Evolutionary conservation across 1,139 yeast genomes (phyloP), one percentile per base, ranked within the genome.

Genomic region (Scheffersomyces quercinus): DNA sequence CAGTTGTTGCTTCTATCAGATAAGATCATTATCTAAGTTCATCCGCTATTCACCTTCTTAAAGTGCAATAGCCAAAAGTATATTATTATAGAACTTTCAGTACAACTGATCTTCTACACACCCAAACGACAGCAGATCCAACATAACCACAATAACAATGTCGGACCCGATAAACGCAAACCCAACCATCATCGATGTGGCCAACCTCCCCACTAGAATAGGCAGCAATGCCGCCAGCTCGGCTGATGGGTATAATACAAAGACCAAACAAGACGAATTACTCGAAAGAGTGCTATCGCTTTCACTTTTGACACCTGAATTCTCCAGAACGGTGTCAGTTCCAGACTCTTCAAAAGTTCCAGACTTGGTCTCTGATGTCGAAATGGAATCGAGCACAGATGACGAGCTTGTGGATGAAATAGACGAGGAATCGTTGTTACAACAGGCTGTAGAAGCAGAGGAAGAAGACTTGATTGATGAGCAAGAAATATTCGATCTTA

Each of bases 161-260:
- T 64, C 81, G 24, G 97, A 89, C 45, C 89, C 88, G 36, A 85
- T 91, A 49, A 93, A 93, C 65, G 97, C 97, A 28, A 90, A 90
- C 63, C 99, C 99, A 12, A 84, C 86, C 29, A 83, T 93, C 38
- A 69, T 90, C 41, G 96, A 90, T 54, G 80, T 80, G 15, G 78
- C 85, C 26, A 79, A 81, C 48, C 77, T 93, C 28, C 98, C 98
- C 1, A 86, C 85, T 0, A 77, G 97, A 36, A 47, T 61, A 38
- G 61, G 61, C 12, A 67, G 62, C 14, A 62, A 28, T 16, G 29
- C 13, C 32, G 31, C 37, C 24, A 38, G 45, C 30, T 11, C 43
- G 10, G 32, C 46, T 32, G 48, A 55, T 11, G 24, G 15, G 9
- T 15, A 31, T 31, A 31, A 10, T 11, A 15, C 20, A n/a, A 31